Evolutionary conservation across 2,329 filamentous ascomycete genomes (phyloP).

Genomic region (Ilyonectria destructans): DNA sequence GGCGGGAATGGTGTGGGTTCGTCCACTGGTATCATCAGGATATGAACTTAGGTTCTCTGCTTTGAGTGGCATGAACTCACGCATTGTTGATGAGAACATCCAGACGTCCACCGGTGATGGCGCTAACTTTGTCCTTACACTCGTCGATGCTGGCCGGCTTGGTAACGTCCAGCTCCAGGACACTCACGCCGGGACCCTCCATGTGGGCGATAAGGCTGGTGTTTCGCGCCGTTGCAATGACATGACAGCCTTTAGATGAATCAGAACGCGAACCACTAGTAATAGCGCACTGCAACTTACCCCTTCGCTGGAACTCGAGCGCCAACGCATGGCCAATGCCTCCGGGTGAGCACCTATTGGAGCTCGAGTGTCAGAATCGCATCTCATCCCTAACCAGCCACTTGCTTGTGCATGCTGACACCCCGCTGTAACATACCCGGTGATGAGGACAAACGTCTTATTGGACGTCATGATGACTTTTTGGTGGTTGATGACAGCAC

Average conservation of each 20-base stretch:
- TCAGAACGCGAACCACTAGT: not conserved
- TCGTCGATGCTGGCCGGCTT: slow-evolving; percentile 65
- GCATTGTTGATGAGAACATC: slow-evolving; percentile 75
- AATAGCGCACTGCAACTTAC: slow-evolving; percentile 40
- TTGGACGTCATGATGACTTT: slow-evolving; percentile 38
- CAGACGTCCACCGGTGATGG: slow-evolving; percentile 67
- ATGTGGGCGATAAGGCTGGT: slow-evolving; percentile 64
- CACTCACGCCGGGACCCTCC: slow-evolving; percentile 64
- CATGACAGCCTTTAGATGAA: slow-evolving; percentile 56
- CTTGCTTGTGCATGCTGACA: not conserved
- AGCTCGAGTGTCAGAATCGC: not conserved
- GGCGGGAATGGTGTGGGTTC: slow-evolving; percentile 67
- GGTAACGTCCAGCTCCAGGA: slow-evolving; percentile 70
- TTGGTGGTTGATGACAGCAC: not conserved
- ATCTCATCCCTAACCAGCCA: not conserved
- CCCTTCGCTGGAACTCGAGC: slow-evolving; percentile 67
- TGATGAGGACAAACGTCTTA: slow-evolving; percentile 66
- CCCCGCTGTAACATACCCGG: slow-evolving; percentile 57
- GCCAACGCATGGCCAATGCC: slow-evolving; percentile 72
- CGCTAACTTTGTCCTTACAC: slow-evolving; percentile 63
- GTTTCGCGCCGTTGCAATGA: slow-evolving; percentile 72
- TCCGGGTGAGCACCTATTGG: slow-evolving; percentile 69
- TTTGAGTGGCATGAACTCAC: slow-evolving; percentile 52
- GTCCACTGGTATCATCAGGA: slow-evolving; percentile 54
- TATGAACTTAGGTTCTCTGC: not conserved